phyloP scores from a whole-genome alignment of 2,329 filamentous ascomycete species.

The Nigrospora osmanthi region DNA sequence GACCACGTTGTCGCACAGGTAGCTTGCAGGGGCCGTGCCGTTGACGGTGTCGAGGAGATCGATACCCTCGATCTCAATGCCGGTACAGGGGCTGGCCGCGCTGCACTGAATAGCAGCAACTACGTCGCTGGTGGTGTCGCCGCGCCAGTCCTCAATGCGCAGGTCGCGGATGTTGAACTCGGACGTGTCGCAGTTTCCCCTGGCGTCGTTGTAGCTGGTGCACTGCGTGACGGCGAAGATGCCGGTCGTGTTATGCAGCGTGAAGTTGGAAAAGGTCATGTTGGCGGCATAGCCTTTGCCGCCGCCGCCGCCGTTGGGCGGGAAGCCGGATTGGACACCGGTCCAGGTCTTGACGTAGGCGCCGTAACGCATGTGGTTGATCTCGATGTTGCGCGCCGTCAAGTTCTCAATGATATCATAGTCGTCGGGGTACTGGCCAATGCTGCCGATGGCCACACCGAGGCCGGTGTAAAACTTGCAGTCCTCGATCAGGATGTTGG shows the following conservation, averaged over 20 bases:
- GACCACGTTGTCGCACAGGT: conserved; percentile 3
- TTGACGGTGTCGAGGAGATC: conserved; percentile 4
- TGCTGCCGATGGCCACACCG: conserved; percentile 48
- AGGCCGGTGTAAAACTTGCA: conserved; percentile 39
- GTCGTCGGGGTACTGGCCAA: conserved; percentile 43
- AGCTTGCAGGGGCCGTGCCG: conserved; percentile 1
- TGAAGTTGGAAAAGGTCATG: conserved; percentile 12
- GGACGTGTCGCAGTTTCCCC: not conserved
- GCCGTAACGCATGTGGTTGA: conserved; percentile 35
- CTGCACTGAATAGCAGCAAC: not conserved
- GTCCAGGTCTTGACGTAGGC: conserved; percentile 55
- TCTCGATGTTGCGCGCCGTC: conserved; percentile 36
- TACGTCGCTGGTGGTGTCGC: not conserved
- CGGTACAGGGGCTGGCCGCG: conserved; percentile 1
- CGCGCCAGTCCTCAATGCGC: not conserved
- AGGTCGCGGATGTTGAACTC: conserved; percentile 1
- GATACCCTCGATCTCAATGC: conserved; percentile 1
- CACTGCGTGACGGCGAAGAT: conserved; percentile 21
- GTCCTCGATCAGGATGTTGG: conserved; percentile 42
- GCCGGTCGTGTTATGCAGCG: conserved; percentile 9
- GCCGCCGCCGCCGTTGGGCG: conserved; percentile 48
- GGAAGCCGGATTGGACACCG: conserved; percentile 37
- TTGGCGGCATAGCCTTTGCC: conserved; percentile 33
- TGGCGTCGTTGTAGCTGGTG: not conserved
- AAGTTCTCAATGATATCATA: conserved; percentile 43